These are phyloP conservation scores for Planoprotostelium fungivorum DNA, from an alignment of 78 protist species.

Conservation along the genomic window DNA sequence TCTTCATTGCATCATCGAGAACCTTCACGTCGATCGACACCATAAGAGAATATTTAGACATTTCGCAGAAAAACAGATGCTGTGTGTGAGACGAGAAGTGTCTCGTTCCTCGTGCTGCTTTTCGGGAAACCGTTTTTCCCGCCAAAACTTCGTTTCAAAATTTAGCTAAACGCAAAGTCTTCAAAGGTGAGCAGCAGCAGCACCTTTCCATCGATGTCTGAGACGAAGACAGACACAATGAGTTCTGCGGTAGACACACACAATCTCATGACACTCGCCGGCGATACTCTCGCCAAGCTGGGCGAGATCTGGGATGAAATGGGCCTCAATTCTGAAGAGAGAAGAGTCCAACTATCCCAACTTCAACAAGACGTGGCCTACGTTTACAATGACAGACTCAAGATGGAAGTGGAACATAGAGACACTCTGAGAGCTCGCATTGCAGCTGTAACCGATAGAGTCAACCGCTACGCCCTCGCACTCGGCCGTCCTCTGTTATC, in stretches of 20 bases:
- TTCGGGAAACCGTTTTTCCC: too few species aligned
- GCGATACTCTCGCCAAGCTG: neutral
- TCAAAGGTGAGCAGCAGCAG: too few species aligned
- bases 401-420: neutral
- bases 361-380: neutral
- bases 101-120: too few species aligned
- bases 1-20: too few species aligned
- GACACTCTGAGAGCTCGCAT: neutral
- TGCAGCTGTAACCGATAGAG: neutral
- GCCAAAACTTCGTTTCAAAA: too few species aligned
- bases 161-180: too few species aligned
- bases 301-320: neutral
- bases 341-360: neutral
- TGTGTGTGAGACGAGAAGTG: too few species aligned
- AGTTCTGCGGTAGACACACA: neutral
- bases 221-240: too few species aligned
- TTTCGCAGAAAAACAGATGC: too few species aligned
- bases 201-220: too few species aligned
- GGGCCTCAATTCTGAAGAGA: neutral
- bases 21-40: too few species aligned
- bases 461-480: neutral
- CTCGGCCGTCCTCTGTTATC: neutral
- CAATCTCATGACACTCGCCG: neutral
- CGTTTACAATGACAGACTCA: neutral
- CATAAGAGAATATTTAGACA: too few species aligned